A percentile compares a stretch with the other conserved stretches of the same genome.
Evolutionary conservation across 1,284 basidiomycete species (phyloP).

Genomic region (Puccinia coronata): DNA sequence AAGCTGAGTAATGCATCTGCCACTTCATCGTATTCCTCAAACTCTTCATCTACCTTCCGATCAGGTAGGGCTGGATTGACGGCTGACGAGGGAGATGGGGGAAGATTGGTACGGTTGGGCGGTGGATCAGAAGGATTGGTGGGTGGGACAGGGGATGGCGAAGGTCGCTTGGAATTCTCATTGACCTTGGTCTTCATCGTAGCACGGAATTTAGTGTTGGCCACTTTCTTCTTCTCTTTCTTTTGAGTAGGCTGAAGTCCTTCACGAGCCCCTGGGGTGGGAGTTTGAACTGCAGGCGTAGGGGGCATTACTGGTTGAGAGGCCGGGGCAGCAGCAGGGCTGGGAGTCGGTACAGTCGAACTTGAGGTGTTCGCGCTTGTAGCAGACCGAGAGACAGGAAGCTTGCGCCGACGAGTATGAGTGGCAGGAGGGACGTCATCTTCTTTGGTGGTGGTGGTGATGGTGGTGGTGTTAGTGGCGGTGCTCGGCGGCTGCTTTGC

Average conservation of each 20-base stretch:
- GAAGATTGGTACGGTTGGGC: background rate
- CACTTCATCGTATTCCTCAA: slow-evolving; percentile 47
- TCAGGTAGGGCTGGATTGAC: slow-evolving; percentile 17
- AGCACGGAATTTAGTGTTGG: slow-evolving; percentile 32
- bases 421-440: slow-evolving; percentile 12
- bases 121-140: background rate
- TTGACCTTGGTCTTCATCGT: slow-evolving; percentile 36
- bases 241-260: slow-evolving; percentile 20
- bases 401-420: slow-evolving; percentile 16
- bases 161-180: slow-evolving; percentile 27
- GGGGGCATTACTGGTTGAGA: slow-evolving; percentile 16
- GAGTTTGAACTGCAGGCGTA: background rate
- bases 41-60: slow-evolving; percentile 42
- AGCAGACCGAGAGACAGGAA: background rate
- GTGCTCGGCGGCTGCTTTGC: background rate
- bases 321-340: background rate
- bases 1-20: slow-evolving; percentile 44
- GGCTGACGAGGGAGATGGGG: background rate
- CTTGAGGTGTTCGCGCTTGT: background rate
- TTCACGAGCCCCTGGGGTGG: background rate
- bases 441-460: background rate
- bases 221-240: slow-evolving; percentile 43
- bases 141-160: slow-evolving; percentile 36
- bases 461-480: background rate
- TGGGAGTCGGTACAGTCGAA: background rate